Base-by-base conservation (phyloP, 2,329 filamentous ascomycete species). In the Aspergillus spinulosporus region DNA sequence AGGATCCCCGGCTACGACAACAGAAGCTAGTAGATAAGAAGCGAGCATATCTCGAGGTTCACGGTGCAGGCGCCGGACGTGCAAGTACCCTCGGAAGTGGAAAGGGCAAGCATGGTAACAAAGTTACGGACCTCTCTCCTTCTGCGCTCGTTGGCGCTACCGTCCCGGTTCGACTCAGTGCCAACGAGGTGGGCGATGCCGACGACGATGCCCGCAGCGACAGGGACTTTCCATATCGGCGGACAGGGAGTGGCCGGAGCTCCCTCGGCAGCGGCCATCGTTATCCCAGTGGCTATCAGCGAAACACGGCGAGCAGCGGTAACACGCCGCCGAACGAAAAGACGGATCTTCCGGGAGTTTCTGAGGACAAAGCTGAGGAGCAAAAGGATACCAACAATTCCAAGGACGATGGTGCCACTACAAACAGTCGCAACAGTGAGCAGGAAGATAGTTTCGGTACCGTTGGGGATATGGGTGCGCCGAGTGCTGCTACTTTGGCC, bases 111-210 rank as follows among this genome's bases (percentile, higher is more conserved):
- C 92, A 96, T 71, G 89, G 93, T 71, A 88, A 89, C 61, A 92
- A 93, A 70, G 87, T 86, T 42, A 85, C 89, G 6, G 87, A 90
- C 39, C 96, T 95, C 72, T 86, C 87, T 7, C 88, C 89, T 2
- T 88, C 87, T 56, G 92, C 93, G 58, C 75, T 87, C 52, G 79
- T 83, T 55, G 88, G 90, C 58, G 88, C 87, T 40, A 92, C 91
- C 53, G 92, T 97, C 39, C 94, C 94, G 2, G 85, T 97, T 74
- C 87, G 94, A 43, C 80, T 99, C 60, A 96, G 90, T 71, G 93
- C 94, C n/a, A 95, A 90, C 49, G 94, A 99, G 73, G 90, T 97
- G 11, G 92, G 96, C 66, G 91, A 90, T 63, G 92, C 88, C 62
- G 90, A 92, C 65, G 90, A 87, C 48, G 86, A 88, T 42, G 71